Evolutionary conservation across 2,329 filamentous ascomycete genomes (phyloP).

Genomic region (Scedosporium dehoogii): DNA sequence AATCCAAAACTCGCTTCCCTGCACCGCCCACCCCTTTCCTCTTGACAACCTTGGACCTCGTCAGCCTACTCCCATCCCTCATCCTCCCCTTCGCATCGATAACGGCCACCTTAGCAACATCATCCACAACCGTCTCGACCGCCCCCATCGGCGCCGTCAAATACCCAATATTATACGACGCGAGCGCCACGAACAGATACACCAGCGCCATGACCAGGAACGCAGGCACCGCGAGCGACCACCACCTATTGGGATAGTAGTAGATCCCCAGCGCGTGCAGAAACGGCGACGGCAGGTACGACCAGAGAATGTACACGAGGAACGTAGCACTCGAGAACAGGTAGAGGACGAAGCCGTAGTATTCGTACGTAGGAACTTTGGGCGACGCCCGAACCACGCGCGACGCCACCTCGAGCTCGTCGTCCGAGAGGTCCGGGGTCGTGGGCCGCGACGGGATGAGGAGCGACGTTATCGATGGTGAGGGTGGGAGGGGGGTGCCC

Average conservation of each 20-base stretch:
- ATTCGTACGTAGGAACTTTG: slow-evolving; percentile 97
- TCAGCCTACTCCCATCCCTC: slow-evolving; percentile 23
- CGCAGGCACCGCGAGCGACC: slow-evolving; percentile 83
- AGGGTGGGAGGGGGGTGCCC: slow-evolving; percentile 88
- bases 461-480: slow-evolving; percentile 83
- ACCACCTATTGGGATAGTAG: slow-evolving; percentile 97
- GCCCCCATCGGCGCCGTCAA: slow-evolving; percentile 71
- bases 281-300: slow-evolving; percentile 84
- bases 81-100: slow-evolving; percentile 60
- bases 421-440: slow-evolving; percentile 84
- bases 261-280: slow-evolving; percentile 87
- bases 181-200: slow-evolving; percentile 91
- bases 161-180: slow-evolving; percentile 81
- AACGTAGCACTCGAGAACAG: slow-evolving; percentile 79
- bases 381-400: slow-evolving; percentile 79
- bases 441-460: slow-evolving; percentile 85
- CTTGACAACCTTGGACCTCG: slow-evolving; percentile 23
- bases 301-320: slow-evolving; percentile 65
- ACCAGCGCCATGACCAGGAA: slow-evolving; percentile 82
- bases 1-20: slow-evolving; percentile 42
- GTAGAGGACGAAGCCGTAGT: slow-evolving; percentile 97
- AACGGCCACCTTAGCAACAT: slow-evolving; percentile 74
- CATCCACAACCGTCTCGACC: slow-evolving; percentile 86
- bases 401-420: slow-evolving; percentile 69
- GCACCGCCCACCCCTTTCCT: neutral